Percentiles rank a stretch among this genome's conserved stretches.
phyloP scores from a whole-genome alignment of 2,329 filamentous ascomycete genomes.

The Cercospora zeina region DNA sequence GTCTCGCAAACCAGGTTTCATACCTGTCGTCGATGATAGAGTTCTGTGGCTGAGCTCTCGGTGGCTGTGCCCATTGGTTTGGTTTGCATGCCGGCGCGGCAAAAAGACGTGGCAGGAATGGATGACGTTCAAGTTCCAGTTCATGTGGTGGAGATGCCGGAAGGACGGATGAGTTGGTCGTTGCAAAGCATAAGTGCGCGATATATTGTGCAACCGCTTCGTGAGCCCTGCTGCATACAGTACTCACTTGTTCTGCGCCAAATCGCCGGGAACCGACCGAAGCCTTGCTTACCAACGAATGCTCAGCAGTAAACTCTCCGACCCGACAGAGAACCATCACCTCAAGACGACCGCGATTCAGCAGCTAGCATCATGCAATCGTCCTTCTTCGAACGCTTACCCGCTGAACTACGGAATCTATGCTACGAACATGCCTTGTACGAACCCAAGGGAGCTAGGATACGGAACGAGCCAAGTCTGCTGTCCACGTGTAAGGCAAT shows the following conservation, averaged over 20 bases:
- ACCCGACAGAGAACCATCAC: background rate
- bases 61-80: background rate
- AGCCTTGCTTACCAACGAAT: background rate
- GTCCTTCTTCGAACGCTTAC: slow-evolving; percentile 18
- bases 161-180: background rate
- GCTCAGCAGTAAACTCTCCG: background rate
- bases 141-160: background rate
- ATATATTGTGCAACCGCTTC: background rate
- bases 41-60: slow-evolving; percentile 5
- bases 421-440: slow-evolving; percentile 25
- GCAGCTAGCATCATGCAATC: slow-evolving; percentile 11
- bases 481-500: slow-evolving; percentile 27
- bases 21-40: background rate
- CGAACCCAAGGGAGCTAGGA: slow-evolving; percentile 15
- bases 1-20: background rate
- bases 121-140: slow-evolving; percentile 15
- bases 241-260: background rate
- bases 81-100: background rate
- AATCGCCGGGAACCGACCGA: background rate
- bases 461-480: slow-evolving; percentile 23
- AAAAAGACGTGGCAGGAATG: slow-evolving; percentile 19
- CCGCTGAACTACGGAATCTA: slow-evolving; percentile 24
- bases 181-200: slow-evolving; percentile 3
- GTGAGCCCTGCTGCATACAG: no score
- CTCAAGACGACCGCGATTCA: background rate